phyloP scores from a whole-genome alignment of 345 rosid genomes.

The Euphorbia pulcherrima region DNA sequence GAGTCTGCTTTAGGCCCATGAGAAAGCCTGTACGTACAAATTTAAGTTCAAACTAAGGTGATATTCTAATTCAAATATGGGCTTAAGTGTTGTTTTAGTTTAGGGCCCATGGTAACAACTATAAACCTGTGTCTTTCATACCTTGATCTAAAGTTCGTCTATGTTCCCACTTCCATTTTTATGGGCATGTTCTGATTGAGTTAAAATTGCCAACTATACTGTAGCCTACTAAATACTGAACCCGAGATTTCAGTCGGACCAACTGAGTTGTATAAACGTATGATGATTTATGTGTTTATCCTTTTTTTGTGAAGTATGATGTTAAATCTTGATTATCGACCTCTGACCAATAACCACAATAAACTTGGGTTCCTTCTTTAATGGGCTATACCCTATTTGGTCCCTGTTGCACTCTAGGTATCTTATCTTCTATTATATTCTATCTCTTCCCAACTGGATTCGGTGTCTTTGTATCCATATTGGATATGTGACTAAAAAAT shows the following conservation, averaged over 20 bases:
- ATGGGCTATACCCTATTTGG: conserved; percentile 10
- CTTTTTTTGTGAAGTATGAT: no score
- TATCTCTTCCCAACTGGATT: conserved; percentile 12
- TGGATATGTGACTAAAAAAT: conserved; percentile 17
- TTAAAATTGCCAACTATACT: no score
- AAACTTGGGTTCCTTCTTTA: background rate
- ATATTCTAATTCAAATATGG: background rate
- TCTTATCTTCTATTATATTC: conserved; percentile 9
- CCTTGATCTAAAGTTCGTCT: background rate
- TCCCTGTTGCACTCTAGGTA: conserved; percentile 23
- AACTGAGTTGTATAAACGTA: no score
- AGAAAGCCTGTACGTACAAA: background rate
- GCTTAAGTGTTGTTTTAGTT: background rate
- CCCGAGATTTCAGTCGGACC: no score
- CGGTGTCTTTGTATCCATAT: conserved; percentile 1
- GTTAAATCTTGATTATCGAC: no score
- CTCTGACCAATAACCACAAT: background rate
- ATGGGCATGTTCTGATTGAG: background rate
- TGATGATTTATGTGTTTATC: no score
- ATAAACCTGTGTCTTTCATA: background rate
- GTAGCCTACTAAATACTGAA: no score
- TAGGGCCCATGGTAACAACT: background rate
- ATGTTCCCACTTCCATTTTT: background rate
- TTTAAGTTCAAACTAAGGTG: no score
- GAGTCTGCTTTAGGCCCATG: background rate